These are phyloP conservation scores for Eucalyptus urophylla DNA, from an alignment of 345 rosid species.

Conservation along the genomic window DNA sequence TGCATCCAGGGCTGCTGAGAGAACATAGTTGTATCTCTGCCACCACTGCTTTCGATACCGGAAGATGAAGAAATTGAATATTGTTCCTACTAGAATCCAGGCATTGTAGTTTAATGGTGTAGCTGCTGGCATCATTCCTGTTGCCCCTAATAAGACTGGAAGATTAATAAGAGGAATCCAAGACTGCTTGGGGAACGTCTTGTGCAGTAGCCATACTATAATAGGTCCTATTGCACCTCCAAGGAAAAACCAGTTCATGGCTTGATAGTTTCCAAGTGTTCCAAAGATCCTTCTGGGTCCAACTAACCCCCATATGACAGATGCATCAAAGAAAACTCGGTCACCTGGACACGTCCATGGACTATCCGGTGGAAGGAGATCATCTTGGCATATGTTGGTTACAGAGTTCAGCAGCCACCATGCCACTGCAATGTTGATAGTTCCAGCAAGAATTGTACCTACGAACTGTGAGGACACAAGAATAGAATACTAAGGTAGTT, in stretches of 20 bases:
- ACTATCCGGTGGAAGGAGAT: conserved; percentile 54
- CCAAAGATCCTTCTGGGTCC: conserved; percentile 78
- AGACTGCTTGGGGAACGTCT: conserved; percentile 57
- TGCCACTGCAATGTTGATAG: conserved; percentile 63
- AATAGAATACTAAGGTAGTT: neutral
- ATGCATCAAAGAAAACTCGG: conserved; percentile 78
- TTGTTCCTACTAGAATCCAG: conserved; percentile 67
- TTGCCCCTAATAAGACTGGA: conserved; percentile 79
- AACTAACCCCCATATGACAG: conserved; percentile 81
- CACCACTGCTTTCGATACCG: conserved; percentile 69
- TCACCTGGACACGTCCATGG: conserved; percentile 93
- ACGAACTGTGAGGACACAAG: conserved; percentile 27
- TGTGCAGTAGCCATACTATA: conserved; percentile 61
- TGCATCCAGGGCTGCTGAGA: conserved; percentile 77
- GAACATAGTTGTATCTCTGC: conserved; percentile 83
- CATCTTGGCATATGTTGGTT: conserved; percentile 61
- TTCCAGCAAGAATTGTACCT: conserved; percentile 81
- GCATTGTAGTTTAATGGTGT: conserved; percentile 65
- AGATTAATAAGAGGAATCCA: conserved; percentile 89
- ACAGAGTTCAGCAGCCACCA: conserved; percentile 77
- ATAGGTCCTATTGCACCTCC: conserved; percentile 74
- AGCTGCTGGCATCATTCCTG: conserved; percentile 67
- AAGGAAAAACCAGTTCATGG: conserved; percentile 87
- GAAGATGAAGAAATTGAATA: conserved; percentile 74
- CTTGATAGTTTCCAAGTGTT: conserved; percentile 45